Base-by-base conservation (phyloP, 2,329 filamentous ascomycete species). In the Raffaelea ambrosiae region DNA sequence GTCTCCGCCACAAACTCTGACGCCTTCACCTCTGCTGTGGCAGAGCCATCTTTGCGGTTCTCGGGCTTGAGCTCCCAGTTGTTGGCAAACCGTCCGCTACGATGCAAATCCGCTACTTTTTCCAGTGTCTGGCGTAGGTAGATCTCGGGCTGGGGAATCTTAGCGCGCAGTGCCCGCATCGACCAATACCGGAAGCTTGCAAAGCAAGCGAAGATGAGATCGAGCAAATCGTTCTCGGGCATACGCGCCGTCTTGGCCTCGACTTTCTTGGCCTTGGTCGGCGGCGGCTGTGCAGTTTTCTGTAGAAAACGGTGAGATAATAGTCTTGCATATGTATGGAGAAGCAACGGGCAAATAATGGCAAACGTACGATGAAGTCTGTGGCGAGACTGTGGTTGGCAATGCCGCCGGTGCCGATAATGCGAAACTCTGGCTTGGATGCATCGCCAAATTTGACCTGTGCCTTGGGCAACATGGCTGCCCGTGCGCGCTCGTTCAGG, bases 161-260 rank as follows among this genome's bases (percentile, higher is more conserved):
- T 72, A 44, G 81, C 74, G 54, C 88, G 88, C 56, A 98, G 77
- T 5, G 85, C 80, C 61, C 88, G 90, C 74, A 97, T 86, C n/a
- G 86, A 83, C 90, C 91, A 98, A 66, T 93, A 97, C 58, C 84
- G 82, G 73, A 86, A 95, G 59, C 85, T 73, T 48, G 83, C 79
- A 79, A 96, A 98, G 61, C 83, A 85, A 43, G 77, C 70, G 71
- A 91, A 89, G 52, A 98, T 82, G 54, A 80, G 77, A 67, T 96
- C 90, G 67, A 95, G 70, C 53, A 98, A 81, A 59, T 93, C 85
- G 72, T 88, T 84, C 65, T 90, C 83, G 40, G 88, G 83, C 67
- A 97, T 90, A 67, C 93, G 90, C 31, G 88, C 86, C 23, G 87
- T 84, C 71, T 97, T 96, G 67, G 88, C 83, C 57, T 87, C 83